Evolutionary conservation across 1,284 basidiomycete genomes (phyloP), one percentile per base, ranked within the genome.

Genomic region (Porodaedalea pini): DNA sequence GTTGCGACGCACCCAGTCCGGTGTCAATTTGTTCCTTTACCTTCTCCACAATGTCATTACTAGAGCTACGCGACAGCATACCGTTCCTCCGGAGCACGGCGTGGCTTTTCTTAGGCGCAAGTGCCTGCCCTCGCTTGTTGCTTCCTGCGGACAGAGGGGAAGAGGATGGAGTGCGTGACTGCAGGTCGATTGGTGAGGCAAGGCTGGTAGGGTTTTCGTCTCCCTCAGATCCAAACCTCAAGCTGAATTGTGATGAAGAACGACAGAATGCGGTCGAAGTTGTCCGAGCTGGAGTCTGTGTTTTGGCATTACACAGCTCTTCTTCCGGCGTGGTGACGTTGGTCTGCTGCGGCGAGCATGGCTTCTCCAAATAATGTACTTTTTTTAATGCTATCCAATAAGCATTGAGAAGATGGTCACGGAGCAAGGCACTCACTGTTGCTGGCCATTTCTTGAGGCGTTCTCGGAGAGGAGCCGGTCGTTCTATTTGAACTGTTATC

Each of bases 101-200:
- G 8, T 27, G 36, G 2, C 3, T 31, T 23, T 56, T 56, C 37
- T 56, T 56, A 15, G 54, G 54, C 11, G 54, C 54, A 11, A 56
- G 39, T 11, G 21, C 47, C 19, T 19, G 54, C 13, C 25, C 36
- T 8, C 25, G 47, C 15, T n/a, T 23, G 41, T n/a, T 29, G n/a
- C n/a, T 17, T 32, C 47, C 29, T 15, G 36, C n/a, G 25, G 44
- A 13, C 7, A 50, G 8, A 15, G 54, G 47, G 3, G 54, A 56
- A n/a, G 44, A 49, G 31, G 48, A 50, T 6, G 54, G 54, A n/a
- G 54, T 56, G 21, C 29, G 54, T n/a, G 29, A 19, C 47, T 50
- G 34, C 15, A 43, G 25, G n/a, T 50, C 27, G n/a, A 15, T 27
- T 3, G 45, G 23, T n/a, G 54, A 39, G 19, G 27, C 15, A 45